These are phyloP conservation scores for Liquidambar formosana DNA, from an alignment of 164 flowering plant genomes.

Conservation along the genomic window DNA sequence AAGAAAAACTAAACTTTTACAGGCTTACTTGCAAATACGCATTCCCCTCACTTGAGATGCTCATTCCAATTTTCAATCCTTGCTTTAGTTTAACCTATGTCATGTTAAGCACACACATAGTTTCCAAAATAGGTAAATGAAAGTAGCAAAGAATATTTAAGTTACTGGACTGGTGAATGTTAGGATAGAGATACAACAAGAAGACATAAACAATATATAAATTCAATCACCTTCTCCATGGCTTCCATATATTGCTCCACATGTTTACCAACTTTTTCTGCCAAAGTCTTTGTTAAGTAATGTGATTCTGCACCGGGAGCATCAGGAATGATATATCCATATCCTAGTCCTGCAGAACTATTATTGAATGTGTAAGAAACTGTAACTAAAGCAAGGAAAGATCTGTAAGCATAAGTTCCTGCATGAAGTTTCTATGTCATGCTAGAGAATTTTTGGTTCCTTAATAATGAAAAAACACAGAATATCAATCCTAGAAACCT, in stretches of 20 bases:
- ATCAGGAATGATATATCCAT: slow-evolving; percentile 78
- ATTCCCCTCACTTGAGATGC: slow-evolving; percentile 89
- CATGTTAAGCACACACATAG: slow-evolving; percentile 1
- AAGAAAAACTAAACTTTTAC: not conserved
- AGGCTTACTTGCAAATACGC: slow-evolving; percentile 81
- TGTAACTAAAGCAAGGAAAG: not conserved
- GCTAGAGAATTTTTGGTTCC: not conserved
- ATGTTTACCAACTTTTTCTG: slow-evolving; percentile 58
- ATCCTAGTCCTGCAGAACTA: slow-evolving; percentile 57
- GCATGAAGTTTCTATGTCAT: not conserved
- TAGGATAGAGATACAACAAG: not conserved
- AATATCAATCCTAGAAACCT: no score
- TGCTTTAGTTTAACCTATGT: slow-evolving; percentile 87
- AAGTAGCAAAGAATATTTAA: no score
- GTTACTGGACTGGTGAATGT: no score
- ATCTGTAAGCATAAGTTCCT: not conserved
- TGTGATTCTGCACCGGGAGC: slow-evolving; percentile 72
- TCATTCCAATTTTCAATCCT: slow-evolving; percentile 90
- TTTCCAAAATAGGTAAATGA: not conserved
- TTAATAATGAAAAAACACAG: not conserved
- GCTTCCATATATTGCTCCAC: slow-evolving; percentile 82
- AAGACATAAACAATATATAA: no score
- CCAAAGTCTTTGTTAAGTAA: slow-evolving; percentile 53
- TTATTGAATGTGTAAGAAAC: not conserved
- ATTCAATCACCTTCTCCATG: slow-evolving; percentile 81